Evolutionary conservation across 2,329 filamentous ascomycete genomes (phyloP), one percentile per base, ranked within the genome.

Genomic region (Fusarium compactum): DNA sequence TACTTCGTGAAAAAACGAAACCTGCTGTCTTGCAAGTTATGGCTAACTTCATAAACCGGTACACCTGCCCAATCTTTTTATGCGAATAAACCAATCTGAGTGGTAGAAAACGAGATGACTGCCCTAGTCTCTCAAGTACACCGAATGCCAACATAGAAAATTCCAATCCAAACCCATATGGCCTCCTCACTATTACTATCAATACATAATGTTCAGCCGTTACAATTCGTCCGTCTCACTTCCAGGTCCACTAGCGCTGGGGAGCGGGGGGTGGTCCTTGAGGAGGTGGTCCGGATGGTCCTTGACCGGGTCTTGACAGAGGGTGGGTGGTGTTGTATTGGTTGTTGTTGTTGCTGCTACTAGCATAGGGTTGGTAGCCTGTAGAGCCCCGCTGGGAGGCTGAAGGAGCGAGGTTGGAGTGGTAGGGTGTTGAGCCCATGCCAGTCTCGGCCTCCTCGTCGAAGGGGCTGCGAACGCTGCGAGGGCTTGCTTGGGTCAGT

Each of bases 381-480:
- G 67, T 56, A 20, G 70, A 71, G 9, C 73, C 69, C 30, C n/a
- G 32, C 18, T 59, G 66, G 18, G 74, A 71, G 27, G 70, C 41
- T 25, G 59, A 58, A 24, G 67, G 61, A 29, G 73, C 53, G 29
- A 77, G 75, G 63, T 76, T 77, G 60, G 74, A 73, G 62, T 78
- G 76, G 55, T 79, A 80, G 18, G 74, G 76, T 9, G 72, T 73
- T 18, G 75, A 64, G 9, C 78, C 75, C 55, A 80, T 74, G 24
- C 78, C 80, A 3, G 75, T 81, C 65, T 80, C 76, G 3, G 82
- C 78, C 76, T 85, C 84, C 51, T 85, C 81, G 57, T 85, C 84
- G 59, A 82, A 84, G 5, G 75, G 75, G 63, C 77, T 79, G 18
- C 77, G 76, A 64, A 76, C 77, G 64, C 77, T 79, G 18, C 77